phyloP scores from a whole-genome alignment of 2,329 filamentous ascomycete species.

The Trematosphaeria pertusa region DNA sequence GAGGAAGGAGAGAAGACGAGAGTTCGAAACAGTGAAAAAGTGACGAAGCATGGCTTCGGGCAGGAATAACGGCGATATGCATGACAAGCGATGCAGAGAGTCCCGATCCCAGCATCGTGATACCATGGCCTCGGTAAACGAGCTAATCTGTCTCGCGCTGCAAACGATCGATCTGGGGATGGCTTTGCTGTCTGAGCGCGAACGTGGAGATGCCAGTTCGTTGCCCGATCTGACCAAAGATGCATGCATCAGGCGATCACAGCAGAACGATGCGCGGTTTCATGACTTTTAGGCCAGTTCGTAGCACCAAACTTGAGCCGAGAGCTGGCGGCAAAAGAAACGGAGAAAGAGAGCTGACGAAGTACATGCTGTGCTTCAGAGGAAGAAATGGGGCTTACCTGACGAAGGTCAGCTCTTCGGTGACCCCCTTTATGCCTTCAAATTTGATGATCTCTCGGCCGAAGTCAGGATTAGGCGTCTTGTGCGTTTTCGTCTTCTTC shows the following conservation, averaged over 20 bases:
- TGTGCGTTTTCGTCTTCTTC: slow-evolving; percentile 54
- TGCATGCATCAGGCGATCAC: slow-evolving; percentile 5
- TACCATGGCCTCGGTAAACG: slow-evolving; percentile 6
- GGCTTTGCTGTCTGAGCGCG: too few species aligned
- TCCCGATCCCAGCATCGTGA: slow-evolving; percentile 18
- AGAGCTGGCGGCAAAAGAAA: slow-evolving; percentile 1
- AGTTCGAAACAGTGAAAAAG: slow-evolving; percentile 22
- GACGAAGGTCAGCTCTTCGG: slow-evolving; percentile 57
- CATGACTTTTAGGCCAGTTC: too few species aligned
- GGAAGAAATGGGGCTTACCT: slow-evolving; percentile 44
- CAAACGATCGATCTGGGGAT: too few species aligned
- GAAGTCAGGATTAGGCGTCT: slow-evolving; percentile 54
- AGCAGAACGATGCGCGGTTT: too few species aligned
- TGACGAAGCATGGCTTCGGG: slow-evolving; percentile 5
- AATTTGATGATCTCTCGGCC: slow-evolving; percentile 54
- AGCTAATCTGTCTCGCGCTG: too few species aligned
- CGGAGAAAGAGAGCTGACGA: slow-evolving; percentile 1
- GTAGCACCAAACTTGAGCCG: not conserved
- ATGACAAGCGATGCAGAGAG: slow-evolving; percentile 12
- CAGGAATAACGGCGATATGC: slow-evolving; percentile 22
- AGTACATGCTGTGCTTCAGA: not conserved
- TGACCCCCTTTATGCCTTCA: slow-evolving; percentile 49
- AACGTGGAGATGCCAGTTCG: too few species aligned
- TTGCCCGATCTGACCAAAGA: slow-evolving; percentile 4
- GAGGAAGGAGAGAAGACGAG: not conserved